These are phyloP conservation scores for Paulownia fortunei DNA, from an alignment of 257 asterid genomes.

Conservation along the genomic window DNA sequence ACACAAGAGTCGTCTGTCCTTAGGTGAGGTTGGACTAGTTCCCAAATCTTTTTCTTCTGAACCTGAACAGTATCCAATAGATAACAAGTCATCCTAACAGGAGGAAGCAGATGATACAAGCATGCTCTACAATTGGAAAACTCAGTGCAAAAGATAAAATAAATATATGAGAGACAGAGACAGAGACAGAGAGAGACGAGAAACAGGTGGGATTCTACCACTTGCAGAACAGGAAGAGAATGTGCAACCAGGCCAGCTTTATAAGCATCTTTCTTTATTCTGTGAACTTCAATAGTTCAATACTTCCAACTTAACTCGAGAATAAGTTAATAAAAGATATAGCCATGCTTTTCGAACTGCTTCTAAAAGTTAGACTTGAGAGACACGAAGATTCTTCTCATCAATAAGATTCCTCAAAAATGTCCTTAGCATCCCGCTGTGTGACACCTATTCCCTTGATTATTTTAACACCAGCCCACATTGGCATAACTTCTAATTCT, in stretches of 20 bases:
- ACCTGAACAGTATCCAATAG: slow-evolving; percentile 50
- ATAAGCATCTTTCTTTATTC: background rate
- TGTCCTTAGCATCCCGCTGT: too few species aligned
- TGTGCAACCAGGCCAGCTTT: background rate
- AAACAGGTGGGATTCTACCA: too few species aligned
- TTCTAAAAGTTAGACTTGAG: slow-evolving; percentile 7
- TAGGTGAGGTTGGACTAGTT: slow-evolving; percentile 79
- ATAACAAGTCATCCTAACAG: background rate
- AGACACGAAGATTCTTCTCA: background rate
- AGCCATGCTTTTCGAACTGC: background rate
- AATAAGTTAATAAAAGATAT: background rate
- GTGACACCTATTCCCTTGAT: too few species aligned
- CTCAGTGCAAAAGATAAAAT: background rate
- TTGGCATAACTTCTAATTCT: too few species aligned
- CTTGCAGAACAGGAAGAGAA: background rate
- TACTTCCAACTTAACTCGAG: background rate
- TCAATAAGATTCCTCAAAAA: background rate
- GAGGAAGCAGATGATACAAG: background rate
- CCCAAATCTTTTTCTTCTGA: slow-evolving; percentile 97
- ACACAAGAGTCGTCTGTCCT: slow-evolving; percentile 64
- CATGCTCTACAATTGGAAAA: background rate
- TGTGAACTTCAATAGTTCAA: background rate
- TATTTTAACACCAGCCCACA: background rate
- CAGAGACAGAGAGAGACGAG: too few species aligned
- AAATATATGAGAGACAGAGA: background rate